Conservation (phyloP, 352 stramenopile genomes). For the Pythium apleroticum region DNA sequence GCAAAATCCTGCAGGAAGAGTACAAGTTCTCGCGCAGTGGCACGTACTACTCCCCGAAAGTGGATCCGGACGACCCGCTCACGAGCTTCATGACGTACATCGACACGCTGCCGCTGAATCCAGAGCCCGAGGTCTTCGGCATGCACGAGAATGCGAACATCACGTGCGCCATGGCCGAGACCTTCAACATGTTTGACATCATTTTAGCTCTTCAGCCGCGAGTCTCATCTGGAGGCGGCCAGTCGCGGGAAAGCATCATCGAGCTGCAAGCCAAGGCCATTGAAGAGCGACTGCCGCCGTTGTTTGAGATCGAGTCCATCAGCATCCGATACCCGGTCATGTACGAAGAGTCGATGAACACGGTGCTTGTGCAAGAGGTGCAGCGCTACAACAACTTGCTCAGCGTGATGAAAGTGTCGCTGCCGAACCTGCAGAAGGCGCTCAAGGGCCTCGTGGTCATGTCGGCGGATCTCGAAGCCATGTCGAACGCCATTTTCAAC, state of each 20-base stretch:
- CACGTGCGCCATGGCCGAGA: slow-evolving; percentile 90
- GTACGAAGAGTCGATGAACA: slow-evolving; percentile 93
- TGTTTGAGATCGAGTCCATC: slow-evolving; percentile 88
- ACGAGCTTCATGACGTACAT: slow-evolving; percentile 88
- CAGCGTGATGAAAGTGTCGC: slow-evolving; percentile 76
- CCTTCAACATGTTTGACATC: slow-evolving; percentile 89
- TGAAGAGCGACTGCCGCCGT: slow-evolving; percentile 62
- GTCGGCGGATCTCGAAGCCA: slow-evolving; percentile 64
- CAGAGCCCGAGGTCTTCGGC: slow-evolving; percentile 92
- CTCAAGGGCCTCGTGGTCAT: slow-evolving; percentile 76
- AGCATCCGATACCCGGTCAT: slow-evolving; percentile 83
- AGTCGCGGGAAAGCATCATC: slow-evolving; percentile 89
- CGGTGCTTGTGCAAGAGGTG: slow-evolving; percentile 90
- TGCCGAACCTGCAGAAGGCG: slow-evolving; percentile 85
- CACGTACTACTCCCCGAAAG: slow-evolving; percentile 67
- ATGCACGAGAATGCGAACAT: slow-evolving; percentile 96
- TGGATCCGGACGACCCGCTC: slow-evolving; percentile 67
- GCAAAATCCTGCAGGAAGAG: slow-evolving; percentile 59
- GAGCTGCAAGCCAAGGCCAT: slow-evolving; percentile 82
- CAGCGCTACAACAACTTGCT: slow-evolving; percentile 90
- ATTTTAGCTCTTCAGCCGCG: slow-evolving; percentile 82
- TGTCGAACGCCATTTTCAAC: slow-evolving; percentile 86
- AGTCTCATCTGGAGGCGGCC: slow-evolving; percentile 67
- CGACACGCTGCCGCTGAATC: slow-evolving; percentile 80
- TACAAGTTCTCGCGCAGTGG: slow-evolving; percentile 71